These are phyloP conservation scores for Yamadazyma atlantica DNA, from an alignment of 1,139 yeast species.

Conservation along the genomic window DNA sequence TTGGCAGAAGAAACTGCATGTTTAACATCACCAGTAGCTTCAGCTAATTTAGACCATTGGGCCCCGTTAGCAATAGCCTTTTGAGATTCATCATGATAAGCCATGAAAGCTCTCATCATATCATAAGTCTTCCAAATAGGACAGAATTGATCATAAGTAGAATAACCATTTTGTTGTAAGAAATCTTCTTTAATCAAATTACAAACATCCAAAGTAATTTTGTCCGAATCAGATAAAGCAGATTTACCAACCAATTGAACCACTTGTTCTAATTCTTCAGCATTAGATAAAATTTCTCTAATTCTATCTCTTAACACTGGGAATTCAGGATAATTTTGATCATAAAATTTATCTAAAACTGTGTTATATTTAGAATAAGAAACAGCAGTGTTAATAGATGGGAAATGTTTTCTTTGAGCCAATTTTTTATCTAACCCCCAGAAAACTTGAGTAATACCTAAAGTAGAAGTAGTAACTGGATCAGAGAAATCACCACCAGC, in stretches of 20 bases:
- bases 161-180: conserved; percentile 98
- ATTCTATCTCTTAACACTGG: conserved; percentile 86
- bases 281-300: conserved; percentile 90
- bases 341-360: conserved; percentile 84
- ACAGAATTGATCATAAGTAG: conserved; percentile 96
- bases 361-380: conserved; percentile 95
- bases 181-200: conserved; percentile 92
- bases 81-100: conserved; percentile 96
- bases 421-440: conserved; percentile 99
- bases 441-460: conserved; percentile 98
- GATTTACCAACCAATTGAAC: conserved; percentile 99
- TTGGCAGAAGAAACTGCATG: conserved; percentile 93
- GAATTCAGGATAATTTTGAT: conserved; percentile 84
- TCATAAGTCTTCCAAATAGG: conserved; percentile 98
- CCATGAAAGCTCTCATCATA: conserved; percentile 93
- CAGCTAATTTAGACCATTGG: conserved; percentile 88
- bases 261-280: conserved; percentile 98
- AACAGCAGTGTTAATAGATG: conserved; percentile 92
- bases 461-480: conserved; percentile 97
- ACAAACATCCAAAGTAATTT: conserved; percentile 93
- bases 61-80: conserved; percentile 95
- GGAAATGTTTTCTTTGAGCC: conserved; percentile 99
- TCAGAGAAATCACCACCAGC: conserved; percentile 99
- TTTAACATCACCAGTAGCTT: conserved; percentile 84
- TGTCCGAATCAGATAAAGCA: conserved; percentile 93